Evolutionary conservation across 1,139 yeast genomes (phyloP).

Genomic region (Saccharomyces uvarum): DNA sequence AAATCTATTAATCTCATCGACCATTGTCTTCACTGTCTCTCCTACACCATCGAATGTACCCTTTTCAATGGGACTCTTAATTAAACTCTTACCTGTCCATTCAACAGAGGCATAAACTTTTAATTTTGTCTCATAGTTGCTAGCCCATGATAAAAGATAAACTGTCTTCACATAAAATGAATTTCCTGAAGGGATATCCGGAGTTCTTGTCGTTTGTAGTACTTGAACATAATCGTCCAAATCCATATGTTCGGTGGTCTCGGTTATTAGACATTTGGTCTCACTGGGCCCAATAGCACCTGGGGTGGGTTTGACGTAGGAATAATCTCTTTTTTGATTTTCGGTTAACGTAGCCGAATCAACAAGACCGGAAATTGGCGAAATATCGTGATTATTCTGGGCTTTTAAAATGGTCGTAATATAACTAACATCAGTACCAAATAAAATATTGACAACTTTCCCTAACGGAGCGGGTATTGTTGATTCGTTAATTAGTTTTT

Average conservation of each 20-base stretch:
- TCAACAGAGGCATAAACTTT: conserved; percentile 61
- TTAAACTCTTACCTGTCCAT: conserved; percentile 58
- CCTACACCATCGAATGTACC: conserved; percentile 61
- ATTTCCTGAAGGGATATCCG: conserved; percentile 92
- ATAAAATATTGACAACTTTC: conserved; percentile 55
- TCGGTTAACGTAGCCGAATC: conserved; percentile 18
- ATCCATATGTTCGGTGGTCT: conserved; percentile 55
- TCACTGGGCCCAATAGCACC: conserved; percentile 92
- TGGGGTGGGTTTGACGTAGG: conserved; percentile 69
- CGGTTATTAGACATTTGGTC: conserved; percentile 71
- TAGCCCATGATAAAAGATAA: conserved; percentile 57
- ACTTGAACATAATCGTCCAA: conserved; percentile 50
- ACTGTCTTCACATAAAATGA: conserved; percentile 68
- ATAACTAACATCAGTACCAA: conserved; percentile 62
- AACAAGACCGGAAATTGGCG: conserved; percentile 45
- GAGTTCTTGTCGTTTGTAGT: conserved; percentile 66
- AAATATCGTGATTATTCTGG: conserved; percentile 66
- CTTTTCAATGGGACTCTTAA: conserved; percentile 48
- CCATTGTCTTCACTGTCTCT: conserved; percentile 43
- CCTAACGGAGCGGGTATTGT: conserved; percentile 72
- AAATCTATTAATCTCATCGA: conserved; percentile 36
- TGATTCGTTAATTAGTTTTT: conserved; percentile 57
- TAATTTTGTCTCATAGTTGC: conserved; percentile 56
- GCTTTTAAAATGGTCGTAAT: conserved; percentile 45
- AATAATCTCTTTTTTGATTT: conserved; percentile 46